These are phyloP conservation scores for Buxus sempervirens DNA, from an alignment of 164 flowering plant species.

Conservation along the genomic window DNA sequence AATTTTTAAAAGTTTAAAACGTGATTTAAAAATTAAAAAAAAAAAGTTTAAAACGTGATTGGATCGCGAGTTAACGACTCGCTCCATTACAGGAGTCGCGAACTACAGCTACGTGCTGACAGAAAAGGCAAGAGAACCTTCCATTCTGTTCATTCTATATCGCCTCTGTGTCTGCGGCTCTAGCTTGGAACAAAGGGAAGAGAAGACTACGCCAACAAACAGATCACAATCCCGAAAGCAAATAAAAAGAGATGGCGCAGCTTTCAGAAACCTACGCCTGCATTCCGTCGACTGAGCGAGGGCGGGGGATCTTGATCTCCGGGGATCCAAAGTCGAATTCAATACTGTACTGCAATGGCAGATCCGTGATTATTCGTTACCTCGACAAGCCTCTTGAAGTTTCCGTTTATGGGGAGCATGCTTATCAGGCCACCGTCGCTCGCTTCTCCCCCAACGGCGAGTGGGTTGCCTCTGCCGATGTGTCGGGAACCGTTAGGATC, in stretches of 20 bases:
- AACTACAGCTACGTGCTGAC: too few species aligned
- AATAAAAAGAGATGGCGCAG: constrained; percentile 25
- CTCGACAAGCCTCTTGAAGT: constrained; percentile 72
- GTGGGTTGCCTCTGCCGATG: constrained; percentile 99
- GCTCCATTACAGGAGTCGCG: too few species aligned
- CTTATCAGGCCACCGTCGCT: constrained; percentile 85
- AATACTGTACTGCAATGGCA: constrained; percentile 77
- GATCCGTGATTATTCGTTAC: constrained; percentile 79
- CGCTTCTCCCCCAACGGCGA: constrained; percentile 95
- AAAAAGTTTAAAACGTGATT: too few species aligned
- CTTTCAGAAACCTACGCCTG: constrained; percentile 83
- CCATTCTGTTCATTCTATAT: too few species aligned
- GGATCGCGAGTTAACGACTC: too few species aligned
- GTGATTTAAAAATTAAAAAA: too few species aligned
- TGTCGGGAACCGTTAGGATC: constrained; percentile 81
- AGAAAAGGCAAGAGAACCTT: too few species aligned
- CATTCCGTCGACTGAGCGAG: constrained; percentile 89
- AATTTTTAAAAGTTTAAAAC: too few species aligned
- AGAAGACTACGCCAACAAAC: not conserved
- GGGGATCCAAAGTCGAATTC: constrained; percentile 74
- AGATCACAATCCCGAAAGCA: not conserved
- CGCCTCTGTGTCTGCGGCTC: too few species aligned
- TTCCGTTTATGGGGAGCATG: constrained; percentile 78
- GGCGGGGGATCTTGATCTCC: constrained; percentile 85
- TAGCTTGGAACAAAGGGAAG: not conserved